These are phyloP conservation scores for Lojkania enalia DNA, from an alignment of 2,329 filamentous ascomycete genomes.

Conservation along the genomic window DNA sequence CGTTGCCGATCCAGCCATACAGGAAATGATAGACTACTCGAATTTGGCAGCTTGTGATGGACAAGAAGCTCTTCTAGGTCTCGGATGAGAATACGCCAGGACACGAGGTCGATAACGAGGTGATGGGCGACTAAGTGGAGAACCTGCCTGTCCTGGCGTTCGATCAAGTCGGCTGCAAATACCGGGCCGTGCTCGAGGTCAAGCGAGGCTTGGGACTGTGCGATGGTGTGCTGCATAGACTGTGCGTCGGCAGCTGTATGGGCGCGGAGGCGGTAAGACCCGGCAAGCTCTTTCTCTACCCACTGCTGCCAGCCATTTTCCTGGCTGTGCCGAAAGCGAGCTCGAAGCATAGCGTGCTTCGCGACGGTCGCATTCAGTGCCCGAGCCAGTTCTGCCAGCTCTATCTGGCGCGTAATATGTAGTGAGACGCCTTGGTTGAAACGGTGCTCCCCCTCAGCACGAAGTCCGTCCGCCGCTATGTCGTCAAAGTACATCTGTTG, in stretches of 20 bases:
- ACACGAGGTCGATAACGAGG: slow-evolving; percentile 48
- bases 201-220: slow-evolving; percentile 16
- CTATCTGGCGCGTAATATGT: slow-evolving; percentile 28
- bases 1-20: too few relatives aligned
- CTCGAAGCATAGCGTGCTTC: slow-evolving; percentile 25
- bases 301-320: slow-evolving; percentile 22
- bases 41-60: too few relatives aligned
- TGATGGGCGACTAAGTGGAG: slow-evolving; percentile 34
- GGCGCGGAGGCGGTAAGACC: slow-evolving; percentile 14
- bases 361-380: slow-evolving; percentile 17
- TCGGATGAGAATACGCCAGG: slow-evolving; percentile 48
- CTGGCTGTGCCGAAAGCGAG: slow-evolving; percentile 13
- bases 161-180: slow-evolving; percentile 27
- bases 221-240: slow-evolving; percentile 24
- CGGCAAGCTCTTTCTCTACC: slow-evolving; percentile 8
- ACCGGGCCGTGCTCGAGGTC: slow-evolving; percentile 18
- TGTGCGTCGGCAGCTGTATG: slow-evolving; percentile 6
- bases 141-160: slow-evolving; percentile 7
- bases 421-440: slow-evolving; percentile 50
- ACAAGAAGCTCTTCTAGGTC: slow-evolving; percentile 44
- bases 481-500: slow-evolving; percentile 46
- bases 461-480: slow-evolving; percentile 5
- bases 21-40: too few relatives aligned
- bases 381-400: slow-evolving; percentile 20
- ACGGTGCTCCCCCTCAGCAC: slow-evolving; percentile 29